These are phyloP conservation scores for Bolboschoenus planiculmis DNA, from an alignment of 176 grass and related monocot species.

Conservation along the genomic window DNA sequence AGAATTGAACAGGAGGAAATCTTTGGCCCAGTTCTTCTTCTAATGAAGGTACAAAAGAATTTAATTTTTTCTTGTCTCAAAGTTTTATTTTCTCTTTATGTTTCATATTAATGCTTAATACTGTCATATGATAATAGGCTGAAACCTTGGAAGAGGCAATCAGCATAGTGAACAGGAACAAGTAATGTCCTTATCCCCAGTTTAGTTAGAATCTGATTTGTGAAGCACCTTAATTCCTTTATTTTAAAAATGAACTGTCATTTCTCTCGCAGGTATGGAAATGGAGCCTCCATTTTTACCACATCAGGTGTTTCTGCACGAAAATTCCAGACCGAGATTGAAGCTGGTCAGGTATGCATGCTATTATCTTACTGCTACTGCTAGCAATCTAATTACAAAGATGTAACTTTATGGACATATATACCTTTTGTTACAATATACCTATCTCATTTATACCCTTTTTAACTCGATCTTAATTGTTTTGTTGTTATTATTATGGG, in stretches of 20 bases:
- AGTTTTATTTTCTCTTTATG: background rate
- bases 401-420: background rate
- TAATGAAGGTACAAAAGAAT: conserved; percentile 73
- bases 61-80: background rate
- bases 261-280: conserved; percentile 66
- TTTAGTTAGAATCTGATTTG: conserved; percentile 4
- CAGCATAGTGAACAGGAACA: conserved; percentile 82
- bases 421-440: background rate
- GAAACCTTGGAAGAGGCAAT: conserved; percentile 85
- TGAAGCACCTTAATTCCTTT: background rate
- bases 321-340: conserved; percentile 88
- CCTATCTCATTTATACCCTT: background rate
- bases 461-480: background rate
- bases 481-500: background rate
- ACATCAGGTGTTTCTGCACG: conserved; percentile 71
- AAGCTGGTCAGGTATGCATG: conserved; percentile 74
- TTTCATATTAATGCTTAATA: conserved; percentile 3
- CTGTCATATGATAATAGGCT: conserved; percentile 42
- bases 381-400: background rate
- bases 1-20: conserved; percentile 56
- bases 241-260: background rate
- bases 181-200: conserved; percentile 32
- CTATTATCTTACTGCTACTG: background rate
- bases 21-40: conserved; percentile 90
- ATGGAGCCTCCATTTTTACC: conserved; percentile 94